These are phyloP conservation scores for Peniophora sp. DNA, from an alignment of 1,284 basidiomycete species.

Conservation along the genomic window DNA sequence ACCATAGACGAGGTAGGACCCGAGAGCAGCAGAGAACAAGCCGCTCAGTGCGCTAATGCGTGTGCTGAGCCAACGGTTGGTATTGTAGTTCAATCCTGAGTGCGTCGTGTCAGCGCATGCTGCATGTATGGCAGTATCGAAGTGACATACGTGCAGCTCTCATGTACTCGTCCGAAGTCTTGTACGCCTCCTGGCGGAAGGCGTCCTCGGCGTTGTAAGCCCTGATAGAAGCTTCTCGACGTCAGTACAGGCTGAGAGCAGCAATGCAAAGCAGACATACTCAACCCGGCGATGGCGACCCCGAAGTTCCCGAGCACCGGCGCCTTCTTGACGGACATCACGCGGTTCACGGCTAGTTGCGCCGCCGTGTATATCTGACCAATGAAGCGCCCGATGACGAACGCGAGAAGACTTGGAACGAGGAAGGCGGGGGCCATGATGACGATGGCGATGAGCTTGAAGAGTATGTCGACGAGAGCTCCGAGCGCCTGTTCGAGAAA, in stretches of 20 bases:
- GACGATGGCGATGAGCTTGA: slow-evolving; percentile 37
- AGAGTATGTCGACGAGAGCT: slow-evolving; percentile 22
- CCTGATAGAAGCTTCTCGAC: slow-evolving; percentile 47
- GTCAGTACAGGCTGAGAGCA: not conserved
- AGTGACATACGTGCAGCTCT: slow-evolving; percentile 34
- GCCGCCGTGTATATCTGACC: slow-evolving; percentile 58
- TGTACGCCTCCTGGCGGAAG: slow-evolving; percentile 36
- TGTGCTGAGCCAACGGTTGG: slow-evolving; percentile 53
- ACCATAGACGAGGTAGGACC: slow-evolving; percentile 44
- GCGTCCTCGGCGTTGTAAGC: slow-evolving; percentile 45
- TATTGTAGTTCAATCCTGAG: slow-evolving; percentile 30
- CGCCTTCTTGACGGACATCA: slow-evolving; percentile 61
- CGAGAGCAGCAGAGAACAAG: slow-evolving; percentile 43
- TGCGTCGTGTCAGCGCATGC: slow-evolving; percentile 24
- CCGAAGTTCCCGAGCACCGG: slow-evolving; percentile 69
- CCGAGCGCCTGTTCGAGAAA: slow-evolving; percentile 19
- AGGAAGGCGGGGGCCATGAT: slow-evolving; percentile 37
- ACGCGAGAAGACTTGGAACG: slow-evolving; percentile 31
- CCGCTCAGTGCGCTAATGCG: slow-evolving; percentile 45
- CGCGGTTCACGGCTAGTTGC: slow-evolving; percentile 69
- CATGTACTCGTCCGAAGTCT: slow-evolving; percentile 39
- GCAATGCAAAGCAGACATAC: slow-evolving; percentile 34
- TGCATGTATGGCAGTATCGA: slow-evolving; percentile 38
- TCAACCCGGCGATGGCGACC: slow-evolving; percentile 57
- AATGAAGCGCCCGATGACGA: slow-evolving; percentile 35